phyloP scores from a whole-genome alignment of 2,329 filamentous ascomycete genomes.

The Pseudomassariella vexata region DNA sequence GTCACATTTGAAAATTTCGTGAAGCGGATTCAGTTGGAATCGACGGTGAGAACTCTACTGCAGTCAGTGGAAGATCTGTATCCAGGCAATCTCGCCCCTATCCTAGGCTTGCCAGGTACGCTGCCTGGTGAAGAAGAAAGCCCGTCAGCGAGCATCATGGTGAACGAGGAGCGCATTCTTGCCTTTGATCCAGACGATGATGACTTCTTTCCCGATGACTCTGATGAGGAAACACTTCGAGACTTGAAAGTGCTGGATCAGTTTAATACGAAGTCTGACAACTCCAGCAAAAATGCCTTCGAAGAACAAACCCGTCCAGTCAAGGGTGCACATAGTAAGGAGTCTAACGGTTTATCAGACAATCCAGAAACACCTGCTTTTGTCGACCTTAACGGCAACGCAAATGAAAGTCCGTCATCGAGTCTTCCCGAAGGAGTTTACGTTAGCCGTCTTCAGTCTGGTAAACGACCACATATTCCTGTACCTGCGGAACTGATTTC shows the following conservation, averaged over 20 bases:
- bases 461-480: constrained; percentile 29
- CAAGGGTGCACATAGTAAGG: too few relatives aligned
- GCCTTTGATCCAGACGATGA: constrained; percentile 39
- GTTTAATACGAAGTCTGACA: too few relatives aligned
- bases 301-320: too few relatives aligned
- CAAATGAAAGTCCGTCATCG: too few relatives aligned
- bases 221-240: constrained; percentile 39
- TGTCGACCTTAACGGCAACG: too few relatives aligned
- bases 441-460: constrained; percentile 34
- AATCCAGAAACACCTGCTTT: too few relatives aligned
- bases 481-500: constrained; percentile 32
- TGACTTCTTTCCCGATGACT: constrained; percentile 43
- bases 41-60: constrained; percentile 66
- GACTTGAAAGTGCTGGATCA: too few relatives aligned
- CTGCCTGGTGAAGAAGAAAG: constrained; percentile 20
- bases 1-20: constrained; percentile 64
- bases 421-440: constrained; percentile 32
- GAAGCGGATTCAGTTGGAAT: constrained; percentile 43
- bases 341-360: too few relatives aligned
- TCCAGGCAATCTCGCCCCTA: constrained; percentile 55
- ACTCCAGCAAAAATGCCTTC: too few relatives aligned
- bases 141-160: constrained; percentile 44
- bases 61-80: constrained; percentile 87
- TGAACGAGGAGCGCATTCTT: constrained; percentile 58
- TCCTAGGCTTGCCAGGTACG: constrained; percentile 33